Evolutionary conservation across 2,329 filamentous ascomycete genomes (phyloP).

Genomic region (Tolypocladium inflatum): DNA sequence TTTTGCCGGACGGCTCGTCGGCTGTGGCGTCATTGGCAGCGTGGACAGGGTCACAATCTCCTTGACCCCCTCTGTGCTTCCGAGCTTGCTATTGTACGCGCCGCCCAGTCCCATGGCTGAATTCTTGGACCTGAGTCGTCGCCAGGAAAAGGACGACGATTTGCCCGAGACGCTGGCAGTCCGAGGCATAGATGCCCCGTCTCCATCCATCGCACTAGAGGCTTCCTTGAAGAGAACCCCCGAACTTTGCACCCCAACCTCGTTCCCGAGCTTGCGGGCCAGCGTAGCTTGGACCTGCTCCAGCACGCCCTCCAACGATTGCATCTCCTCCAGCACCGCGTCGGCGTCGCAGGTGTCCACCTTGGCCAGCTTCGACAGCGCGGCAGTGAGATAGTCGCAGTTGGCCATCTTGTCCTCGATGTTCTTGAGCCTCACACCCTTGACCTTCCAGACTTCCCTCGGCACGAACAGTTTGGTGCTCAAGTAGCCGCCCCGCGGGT

Average conservation of each 20-base stretch:
- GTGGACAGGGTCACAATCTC: slow-evolving; percentile 51
- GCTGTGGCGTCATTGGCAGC: slow-evolving; percentile 64
- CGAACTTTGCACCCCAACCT: slow-evolving; percentile 75
- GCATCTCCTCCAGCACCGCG: slow-evolving; percentile 88
- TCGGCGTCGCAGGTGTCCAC: slow-evolving; percentile 89
- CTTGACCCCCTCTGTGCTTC: slow-evolving; percentile 14
- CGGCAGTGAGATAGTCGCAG: slow-evolving; percentile 84
- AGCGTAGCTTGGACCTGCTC: slow-evolving; percentile 75
- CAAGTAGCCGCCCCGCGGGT: slow-evolving; percentile 85
- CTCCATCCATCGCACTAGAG: slow-evolving; percentile 35
- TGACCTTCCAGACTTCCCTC: slow-evolving; percentile 86
- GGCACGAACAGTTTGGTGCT: slow-evolving; percentile 89
- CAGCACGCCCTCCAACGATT: slow-evolving; percentile 72
- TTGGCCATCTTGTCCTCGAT: slow-evolving; percentile 90
- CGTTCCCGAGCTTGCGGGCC: slow-evolving; percentile 78
- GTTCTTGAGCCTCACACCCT: slow-evolving; percentile 84
- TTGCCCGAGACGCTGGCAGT: slow-evolving; percentile 61
- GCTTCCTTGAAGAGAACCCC: slow-evolving; percentile 68
- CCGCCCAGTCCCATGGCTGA: slow-evolving; percentile 54
- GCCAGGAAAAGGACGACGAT: slow-evolving; percentile 66
- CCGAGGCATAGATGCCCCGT: slow-evolving; percentile 35
- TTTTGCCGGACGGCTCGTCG: slow-evolving; percentile 59
- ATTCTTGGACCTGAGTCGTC: slow-evolving; percentile 81
- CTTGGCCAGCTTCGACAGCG: slow-evolving; percentile 69
- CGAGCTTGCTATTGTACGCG: slow-evolving; percentile 29